These are phyloP conservation scores for Tribonema minus DNA, from an alignment of 108 stramenopile genomes.

Conservation along the genomic window DNA sequence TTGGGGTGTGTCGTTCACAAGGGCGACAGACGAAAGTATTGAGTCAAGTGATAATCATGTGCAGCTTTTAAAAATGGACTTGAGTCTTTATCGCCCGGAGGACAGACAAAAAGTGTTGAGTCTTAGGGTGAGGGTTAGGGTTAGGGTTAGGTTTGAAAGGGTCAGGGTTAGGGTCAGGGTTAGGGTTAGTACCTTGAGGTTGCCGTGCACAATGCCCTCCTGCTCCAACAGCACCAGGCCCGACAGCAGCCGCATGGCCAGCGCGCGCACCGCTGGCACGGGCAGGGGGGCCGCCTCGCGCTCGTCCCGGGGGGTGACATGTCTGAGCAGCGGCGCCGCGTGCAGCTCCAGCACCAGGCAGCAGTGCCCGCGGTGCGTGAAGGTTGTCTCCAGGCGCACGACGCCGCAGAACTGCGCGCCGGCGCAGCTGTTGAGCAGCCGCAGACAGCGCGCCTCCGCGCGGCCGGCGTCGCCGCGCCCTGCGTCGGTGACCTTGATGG, in stretches of 20 bases:
- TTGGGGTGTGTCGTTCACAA: too few species aligned
- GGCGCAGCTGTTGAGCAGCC: slow-evolving; percentile 10
- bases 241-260: slow-evolving; percentile 22
- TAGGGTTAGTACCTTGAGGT: too few species aligned
- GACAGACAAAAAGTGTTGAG: too few species aligned
- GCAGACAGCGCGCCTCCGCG: slow-evolving; percentile 15
- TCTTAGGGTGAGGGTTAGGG: too few species aligned
- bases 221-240: slow-evolving; percentile 14
- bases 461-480: slow-evolving; percentile 8
- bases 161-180: too few species aligned
- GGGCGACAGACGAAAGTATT: too few species aligned
- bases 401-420: slow-evolving; percentile 5
- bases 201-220: slow-evolving; percentile 22
- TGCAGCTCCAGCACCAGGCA: slow-evolving; percentile 34
- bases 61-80: too few species aligned
- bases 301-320: background rate
- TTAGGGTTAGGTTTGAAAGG: too few species aligned
- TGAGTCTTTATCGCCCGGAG: too few species aligned
- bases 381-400: background rate
- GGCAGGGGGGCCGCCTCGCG: background rate
- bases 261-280: background rate
- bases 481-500: too few species aligned
- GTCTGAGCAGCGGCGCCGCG: background rate
- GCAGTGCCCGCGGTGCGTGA: slow-evolving; percentile 15
- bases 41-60: too few species aligned